Evolutionary conservation across 2,329 filamentous ascomycete genomes (phyloP).

Genomic region (Aspergillus tamarii): DNA sequence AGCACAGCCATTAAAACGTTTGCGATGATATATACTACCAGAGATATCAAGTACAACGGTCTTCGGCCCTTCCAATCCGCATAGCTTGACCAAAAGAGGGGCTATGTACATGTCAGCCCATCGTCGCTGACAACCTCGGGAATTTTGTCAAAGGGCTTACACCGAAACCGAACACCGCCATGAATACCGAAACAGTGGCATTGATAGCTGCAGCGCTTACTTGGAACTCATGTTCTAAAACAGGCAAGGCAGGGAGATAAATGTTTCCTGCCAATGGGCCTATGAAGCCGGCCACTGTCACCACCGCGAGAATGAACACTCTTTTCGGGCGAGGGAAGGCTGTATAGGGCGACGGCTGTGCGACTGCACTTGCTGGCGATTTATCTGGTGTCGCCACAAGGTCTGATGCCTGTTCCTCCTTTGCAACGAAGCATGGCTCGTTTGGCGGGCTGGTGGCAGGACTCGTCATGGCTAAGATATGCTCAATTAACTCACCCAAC

Average conservation of each 20-base stretch:
- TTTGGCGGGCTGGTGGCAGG: background rate
- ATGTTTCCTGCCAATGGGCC: constrained; percentile 50
- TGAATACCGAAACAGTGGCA: constrained; percentile 51
- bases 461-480: background rate
- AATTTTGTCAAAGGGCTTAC: constrained; percentile 21
- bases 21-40: constrained; percentile 44
- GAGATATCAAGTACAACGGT: constrained; percentile 45
- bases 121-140: background rate
- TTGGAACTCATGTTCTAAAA: constrained; percentile 44
- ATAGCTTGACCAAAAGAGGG: constrained; percentile 47
- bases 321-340: constrained; percentile 41
- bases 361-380: background rate
- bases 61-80: constrained; percentile 47
- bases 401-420: background rate
- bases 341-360: constrained; percentile 34
- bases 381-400: no score
- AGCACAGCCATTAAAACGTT: constrained; percentile 45
- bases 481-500: background rate
- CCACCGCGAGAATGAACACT: constrained; percentile 43
- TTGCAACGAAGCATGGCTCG: background rate
- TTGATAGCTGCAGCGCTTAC: constrained; percentile 43
- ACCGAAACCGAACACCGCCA: constrained; percentile 48
- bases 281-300: constrained; percentile 48
- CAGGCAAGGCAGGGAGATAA: constrained; percentile 47
- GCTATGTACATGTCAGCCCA: constrained; percentile 21